These are phyloP conservation scores for Argentina anserina DNA, from an alignment of 306 rosid genomes.

Conservation along the genomic window DNA sequence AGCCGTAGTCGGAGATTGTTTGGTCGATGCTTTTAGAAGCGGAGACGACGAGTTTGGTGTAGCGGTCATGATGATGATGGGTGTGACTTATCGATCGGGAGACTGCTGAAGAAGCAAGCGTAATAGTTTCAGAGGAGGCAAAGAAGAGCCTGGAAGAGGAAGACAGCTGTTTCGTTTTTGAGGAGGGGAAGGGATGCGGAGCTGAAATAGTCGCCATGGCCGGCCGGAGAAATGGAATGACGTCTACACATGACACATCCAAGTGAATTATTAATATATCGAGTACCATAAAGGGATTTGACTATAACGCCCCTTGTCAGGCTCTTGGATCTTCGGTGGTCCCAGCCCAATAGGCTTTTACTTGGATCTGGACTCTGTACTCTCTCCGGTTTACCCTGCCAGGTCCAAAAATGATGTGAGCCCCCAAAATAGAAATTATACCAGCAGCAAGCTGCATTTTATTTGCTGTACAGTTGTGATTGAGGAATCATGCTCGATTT, in stretches of 20 bases:
- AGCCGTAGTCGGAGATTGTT: conserved; percentile 14
- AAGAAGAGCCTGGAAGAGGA: not conserved
- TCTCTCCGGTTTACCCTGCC: no score
- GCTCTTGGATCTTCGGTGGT: no score
- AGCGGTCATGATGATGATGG: not conserved
- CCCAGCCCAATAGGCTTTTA: no score
- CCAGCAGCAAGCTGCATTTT: no score
- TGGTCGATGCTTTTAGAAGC: conserved; percentile 31
- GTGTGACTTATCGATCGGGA: conserved; percentile 16
- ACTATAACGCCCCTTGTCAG: no score
- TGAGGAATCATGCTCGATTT: no score
- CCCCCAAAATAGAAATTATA: no score
- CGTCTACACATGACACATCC: not conserved
- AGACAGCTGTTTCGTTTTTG: not conserved
- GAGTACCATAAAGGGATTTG: no score
- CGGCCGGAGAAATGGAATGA: not conserved
- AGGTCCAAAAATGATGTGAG: no score
- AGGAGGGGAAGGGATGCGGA: not conserved
- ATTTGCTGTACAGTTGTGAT: no score
- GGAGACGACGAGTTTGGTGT: conserved; percentile 31
- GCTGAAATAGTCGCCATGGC: conserved; percentile 8
- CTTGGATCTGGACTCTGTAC: no score
- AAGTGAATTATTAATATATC: no score
- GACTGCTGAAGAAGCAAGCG: not conserved
- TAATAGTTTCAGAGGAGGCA: conserved; percentile 2